Evolutionary conservation across 441 rosid species (phyloP).

Genomic region (Mallotus japonicus): DNA sequence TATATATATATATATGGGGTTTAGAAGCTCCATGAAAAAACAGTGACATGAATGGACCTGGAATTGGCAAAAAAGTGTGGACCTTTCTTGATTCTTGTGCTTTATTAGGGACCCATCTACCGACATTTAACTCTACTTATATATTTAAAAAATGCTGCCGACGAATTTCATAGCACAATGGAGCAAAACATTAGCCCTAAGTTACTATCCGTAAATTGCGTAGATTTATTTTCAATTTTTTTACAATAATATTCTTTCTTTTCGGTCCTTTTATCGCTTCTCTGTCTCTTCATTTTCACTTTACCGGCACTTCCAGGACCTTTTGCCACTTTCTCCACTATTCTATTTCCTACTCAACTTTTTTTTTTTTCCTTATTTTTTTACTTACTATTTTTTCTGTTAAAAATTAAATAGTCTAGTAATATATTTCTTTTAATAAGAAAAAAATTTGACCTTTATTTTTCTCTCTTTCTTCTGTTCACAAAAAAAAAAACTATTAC

Average conservation of each 20-base stretch:
- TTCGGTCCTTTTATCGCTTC: no score
- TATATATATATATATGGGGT: background rate
- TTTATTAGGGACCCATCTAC: background rate
- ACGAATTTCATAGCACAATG: background rate
- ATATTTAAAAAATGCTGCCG: slow-evolving; percentile 12
- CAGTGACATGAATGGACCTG: background rate
- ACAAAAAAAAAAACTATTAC: no score
- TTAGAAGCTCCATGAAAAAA: background rate
- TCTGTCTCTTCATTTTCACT: background rate
- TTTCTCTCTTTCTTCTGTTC: no score
- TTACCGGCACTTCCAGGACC: background rate
- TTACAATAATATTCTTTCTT: background rate
- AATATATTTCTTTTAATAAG: no score
- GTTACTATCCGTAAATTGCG: slow-evolving; percentile 27
- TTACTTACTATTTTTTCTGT: background rate
- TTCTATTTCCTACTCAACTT: background rate
- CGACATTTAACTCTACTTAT: background rate
- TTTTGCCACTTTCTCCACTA: background rate
- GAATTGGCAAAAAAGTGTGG: background rate
- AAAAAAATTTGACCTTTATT: no score
- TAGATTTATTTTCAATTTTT: background rate
- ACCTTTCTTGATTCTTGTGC: background rate
- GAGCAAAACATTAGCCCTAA: background rate
- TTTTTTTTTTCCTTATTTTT: background rate
- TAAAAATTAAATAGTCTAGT: no score